Percentiles rank a stretch among this genome's conserved stretches.
Evolutionary conservation across 805 yeast species (phyloP).

Genomic region (Yarrowia osloensis): DNA sequence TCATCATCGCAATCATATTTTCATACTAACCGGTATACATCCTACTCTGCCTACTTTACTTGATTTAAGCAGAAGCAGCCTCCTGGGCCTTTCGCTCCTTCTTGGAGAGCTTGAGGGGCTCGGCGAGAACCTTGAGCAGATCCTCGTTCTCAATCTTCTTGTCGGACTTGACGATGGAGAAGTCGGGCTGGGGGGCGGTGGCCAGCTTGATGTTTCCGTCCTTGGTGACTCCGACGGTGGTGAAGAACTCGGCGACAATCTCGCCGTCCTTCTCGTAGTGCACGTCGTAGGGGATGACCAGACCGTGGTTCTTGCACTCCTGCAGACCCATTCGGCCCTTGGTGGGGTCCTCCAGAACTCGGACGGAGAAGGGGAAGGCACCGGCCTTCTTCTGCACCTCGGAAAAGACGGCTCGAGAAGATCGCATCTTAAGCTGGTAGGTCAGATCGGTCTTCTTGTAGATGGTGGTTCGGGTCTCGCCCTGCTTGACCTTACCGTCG

Average conservation of each 20-base stretch:
- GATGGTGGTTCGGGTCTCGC: slow-evolving; percentile 64
- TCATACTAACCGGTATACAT: neutral
- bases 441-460: slow-evolving; percentile 70
- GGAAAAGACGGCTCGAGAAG: slow-evolving; percentile 64
- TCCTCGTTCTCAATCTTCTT: slow-evolving; percentile 57
- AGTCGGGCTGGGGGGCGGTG: slow-evolving; percentile 50
- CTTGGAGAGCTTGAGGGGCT: slow-evolving; percentile 52
- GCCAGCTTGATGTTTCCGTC: slow-evolving; percentile 69
- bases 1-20: slow-evolving; percentile 7
- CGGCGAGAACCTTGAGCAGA: slow-evolving; percentile 49
- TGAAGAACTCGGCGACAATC: slow-evolving; percentile 67
- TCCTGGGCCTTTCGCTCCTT: slow-evolving; percentile 47
- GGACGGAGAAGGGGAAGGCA: slow-evolving; percentile 68
- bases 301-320: slow-evolving; percentile 69
- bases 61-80: slow-evolving; percentile 34
- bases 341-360: slow-evolving; percentile 66
- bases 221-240: slow-evolving; percentile 74
- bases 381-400: slow-evolving; percentile 68
- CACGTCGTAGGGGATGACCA: slow-evolving; percentile 68
- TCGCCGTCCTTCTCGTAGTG: slow-evolving; percentile 67
- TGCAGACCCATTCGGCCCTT: slow-evolving; percentile 72
- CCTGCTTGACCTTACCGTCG: slow-evolving; percentile 65
- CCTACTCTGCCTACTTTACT: neutral
- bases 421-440: slow-evolving; percentile 68
- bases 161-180: slow-evolving; percentile 58